Percentiles rank a stretch among this genome's conserved stretches.
Conservation (phyloP, 441 rosid species). For the Lepidium campestre region DNA sequence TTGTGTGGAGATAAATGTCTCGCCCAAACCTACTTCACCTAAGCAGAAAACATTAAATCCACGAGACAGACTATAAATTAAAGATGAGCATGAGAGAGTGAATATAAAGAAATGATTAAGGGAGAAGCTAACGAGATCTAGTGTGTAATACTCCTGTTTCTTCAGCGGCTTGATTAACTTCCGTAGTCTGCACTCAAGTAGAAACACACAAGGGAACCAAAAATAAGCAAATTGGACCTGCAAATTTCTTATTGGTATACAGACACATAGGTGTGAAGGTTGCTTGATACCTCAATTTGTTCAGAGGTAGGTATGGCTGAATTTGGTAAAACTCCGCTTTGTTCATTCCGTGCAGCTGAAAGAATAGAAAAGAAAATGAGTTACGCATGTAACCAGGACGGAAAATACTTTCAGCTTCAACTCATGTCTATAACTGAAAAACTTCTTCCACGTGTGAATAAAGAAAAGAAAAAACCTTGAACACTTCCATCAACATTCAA, state of each 20-base stretch:
- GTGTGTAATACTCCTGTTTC: constrained; percentile 34
- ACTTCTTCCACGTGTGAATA: background rate
- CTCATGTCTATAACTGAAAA: constrained; percentile 1
- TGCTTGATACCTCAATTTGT: constrained; percentile 44
- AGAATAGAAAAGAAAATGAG: constrained; percentile 12
- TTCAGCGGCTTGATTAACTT: constrained; percentile 25
- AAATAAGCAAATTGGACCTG: background rate
- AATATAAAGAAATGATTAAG: background rate
- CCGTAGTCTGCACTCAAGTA: constrained; percentile 39
- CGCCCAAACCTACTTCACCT: constrained; percentile 34
- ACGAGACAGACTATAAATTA: background rate
- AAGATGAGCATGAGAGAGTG: background rate
- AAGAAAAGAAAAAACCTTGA: constrained; percentile 18
- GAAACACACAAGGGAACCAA: constrained; percentile 9
- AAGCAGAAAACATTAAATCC: constrained; percentile 6
- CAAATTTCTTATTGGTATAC: background rate
- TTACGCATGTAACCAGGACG: constrained; percentile 3
- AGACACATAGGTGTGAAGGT: background rate
- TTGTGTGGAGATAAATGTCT: constrained; percentile 20
- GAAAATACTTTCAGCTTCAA: constrained; percentile 5
- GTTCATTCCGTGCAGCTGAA: constrained; percentile 36
- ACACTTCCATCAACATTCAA: constrained; percentile 27
- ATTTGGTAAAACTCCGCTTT: constrained; percentile 28
- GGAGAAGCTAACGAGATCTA: constrained; percentile 17
- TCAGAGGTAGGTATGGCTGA: constrained; percentile 33